Percentiles rank a stretch among this genome's conserved stretches.
phyloP scores from a whole-genome alignment of 495 filamentous ascomycete species.

The Penicillium alfredii region DNA sequence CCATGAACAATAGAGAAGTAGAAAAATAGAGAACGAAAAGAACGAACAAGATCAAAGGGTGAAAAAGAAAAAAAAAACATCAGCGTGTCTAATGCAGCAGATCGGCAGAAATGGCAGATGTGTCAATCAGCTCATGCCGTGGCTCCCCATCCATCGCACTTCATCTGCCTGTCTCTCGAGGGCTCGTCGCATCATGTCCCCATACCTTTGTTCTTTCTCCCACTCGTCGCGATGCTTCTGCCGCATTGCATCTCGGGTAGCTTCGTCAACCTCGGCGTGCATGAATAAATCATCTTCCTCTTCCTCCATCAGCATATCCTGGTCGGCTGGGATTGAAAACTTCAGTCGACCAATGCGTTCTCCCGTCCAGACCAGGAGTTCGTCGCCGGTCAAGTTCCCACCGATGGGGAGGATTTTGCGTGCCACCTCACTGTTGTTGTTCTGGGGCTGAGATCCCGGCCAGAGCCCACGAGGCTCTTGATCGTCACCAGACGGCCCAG shows the following conservation, averaged over 20 bases:
- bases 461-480: slow-evolving; percentile 25
- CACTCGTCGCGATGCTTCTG: slow-evolving; percentile 33
- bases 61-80: background rate
- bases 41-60: too few species aligned
- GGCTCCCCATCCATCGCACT: slow-evolving; percentile 68
- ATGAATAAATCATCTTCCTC: slow-evolving; percentile 39
- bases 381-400: slow-evolving; percentile 45
- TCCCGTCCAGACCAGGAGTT: slow-evolving; percentile 74
- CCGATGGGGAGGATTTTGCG: slow-evolving; percentile 65
- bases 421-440: slow-evolving; percentile 46
- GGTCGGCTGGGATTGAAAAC: slow-evolving; percentile 48
- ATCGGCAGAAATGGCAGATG: too few species aligned
- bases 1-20: too few species aligned
- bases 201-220: slow-evolving; percentile 53
- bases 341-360: slow-evolving; percentile 68
- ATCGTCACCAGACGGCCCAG: slow-evolving; percentile 1
- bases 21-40: too few species aligned
- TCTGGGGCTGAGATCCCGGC: slow-evolving; percentile 15
- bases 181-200: slow-evolving; percentile 63
- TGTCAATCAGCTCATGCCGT: too few species aligned
- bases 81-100: too few species aligned
- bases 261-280: slow-evolving; percentile 30
- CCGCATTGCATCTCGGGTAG: slow-evolving; percentile 36
- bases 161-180: slow-evolving; percentile 78
- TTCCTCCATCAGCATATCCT: slow-evolving; percentile 35